A percentile compares a stretch with the other conserved stretches of the same genome.
phyloP scores from a whole-genome alignment of 345 rosid species.

The Punica granatum region DNA sequence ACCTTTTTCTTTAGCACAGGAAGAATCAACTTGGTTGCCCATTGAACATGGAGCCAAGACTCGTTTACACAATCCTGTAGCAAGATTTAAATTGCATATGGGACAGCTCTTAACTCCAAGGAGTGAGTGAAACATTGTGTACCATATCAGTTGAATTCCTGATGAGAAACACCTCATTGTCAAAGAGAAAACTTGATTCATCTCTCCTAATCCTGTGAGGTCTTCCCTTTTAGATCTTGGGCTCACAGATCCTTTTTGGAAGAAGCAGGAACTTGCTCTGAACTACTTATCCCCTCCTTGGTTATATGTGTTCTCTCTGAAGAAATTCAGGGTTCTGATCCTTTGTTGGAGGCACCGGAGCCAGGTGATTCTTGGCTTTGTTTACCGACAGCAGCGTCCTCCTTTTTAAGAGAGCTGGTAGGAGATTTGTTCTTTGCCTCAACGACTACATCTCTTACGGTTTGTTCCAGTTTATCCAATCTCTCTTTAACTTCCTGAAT shows the following conservation, averaged over 20 bases:
- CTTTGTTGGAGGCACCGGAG: background rate
- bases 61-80: background rate
- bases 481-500: conserved; percentile 58
- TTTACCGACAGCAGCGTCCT: conserved; percentile 24
- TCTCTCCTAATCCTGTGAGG: background rate
- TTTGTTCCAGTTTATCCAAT: conserved; percentile 62
- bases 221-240: background rate
- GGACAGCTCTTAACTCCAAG: too few species aligned
- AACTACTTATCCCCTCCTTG: background rate
- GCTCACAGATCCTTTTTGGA: background rate
- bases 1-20: background rate
- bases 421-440: conserved; percentile 47
- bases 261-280: background rate
- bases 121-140: background rate
- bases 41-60: background rate
- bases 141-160: background rate
- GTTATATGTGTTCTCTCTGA: background rate
- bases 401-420: conserved; percentile 21
- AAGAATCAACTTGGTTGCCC: background rate
- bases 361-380: background rate
- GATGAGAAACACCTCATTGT: background rate
- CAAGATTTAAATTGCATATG: background rate
- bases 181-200: background rate
- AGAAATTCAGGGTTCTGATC: background rate
- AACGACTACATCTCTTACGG: conserved; percentile 51